Evolutionary conservation across 2,329 filamentous ascomycete genomes (phyloP), one percentile per base, ranked within the genome.

Genomic region (Xylariomycetidae sp.): DNA sequence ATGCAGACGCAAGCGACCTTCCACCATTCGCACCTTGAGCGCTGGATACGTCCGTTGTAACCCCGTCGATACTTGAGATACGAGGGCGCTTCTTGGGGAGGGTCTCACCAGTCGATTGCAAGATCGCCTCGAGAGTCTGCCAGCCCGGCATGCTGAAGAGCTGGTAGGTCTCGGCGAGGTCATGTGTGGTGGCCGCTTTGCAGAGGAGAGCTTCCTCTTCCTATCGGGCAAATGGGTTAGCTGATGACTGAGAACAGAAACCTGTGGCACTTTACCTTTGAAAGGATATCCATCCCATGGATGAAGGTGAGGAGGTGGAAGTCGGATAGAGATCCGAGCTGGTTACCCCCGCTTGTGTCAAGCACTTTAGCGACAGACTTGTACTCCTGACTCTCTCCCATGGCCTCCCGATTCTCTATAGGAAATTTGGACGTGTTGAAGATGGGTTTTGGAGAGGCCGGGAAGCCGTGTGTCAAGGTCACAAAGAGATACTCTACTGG

Each of bases 101-200:
- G 79, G 83, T 83, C 85, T 95, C 89, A 94, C 89, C 88, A 76
- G 87, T 88, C 79, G 88, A 85, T 80, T 92, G 80, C 67, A 97
- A 77, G 61, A 98, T 94, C 62, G 85, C 83, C 65, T 90, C 75
- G 56, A 98, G 74, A 39, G 88, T 97, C 62, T 89, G 85, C 92
- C 92, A 98, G 55, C 92, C 92, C 56, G 83, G 76, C 51, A 85
- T 89, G 51, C 88, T 83, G 63, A 88, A 79, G 49, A 98, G 75
- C 57, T 92, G 82, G 56, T 88, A 81, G 40, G 82, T 82, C 49
- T 94, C 85, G 41, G 82, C 77, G 37, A 86, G 74, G 61, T 94
- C 85, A 56, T 90, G 85, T 40, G 78, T 77, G 27, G 80, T 84
- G 16, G 89, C 90, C 33, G 94, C 85, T 50, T 82, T 84, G 67